Evolutionary conservation across 2,329 filamentous ascomycete species (phyloP).

Genomic region (Byssochlamys sp.): DNA sequence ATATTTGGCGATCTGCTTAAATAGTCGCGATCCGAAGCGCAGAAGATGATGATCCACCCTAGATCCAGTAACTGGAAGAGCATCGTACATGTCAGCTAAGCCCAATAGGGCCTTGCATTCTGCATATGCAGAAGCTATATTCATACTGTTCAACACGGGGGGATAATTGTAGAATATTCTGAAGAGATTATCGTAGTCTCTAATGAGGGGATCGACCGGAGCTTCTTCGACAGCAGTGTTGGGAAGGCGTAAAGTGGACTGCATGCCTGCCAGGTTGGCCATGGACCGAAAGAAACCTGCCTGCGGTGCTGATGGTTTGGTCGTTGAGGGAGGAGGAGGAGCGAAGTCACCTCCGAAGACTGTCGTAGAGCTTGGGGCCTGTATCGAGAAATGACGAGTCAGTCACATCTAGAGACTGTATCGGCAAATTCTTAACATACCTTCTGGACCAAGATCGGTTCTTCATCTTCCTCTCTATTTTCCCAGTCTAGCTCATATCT

Average conservation of each 20-base stretch:
- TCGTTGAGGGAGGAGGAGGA: conserved; percentile 46
- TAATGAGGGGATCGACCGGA: conserved; percentile 60
- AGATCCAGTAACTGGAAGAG: conserved; percentile 74
- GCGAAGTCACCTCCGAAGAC: conserved; percentile 47
- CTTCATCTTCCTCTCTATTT: conserved; percentile 57
- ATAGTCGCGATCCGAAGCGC: conserved; percentile 79
- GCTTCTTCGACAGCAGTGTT: conserved; percentile 48
- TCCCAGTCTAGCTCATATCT: conserved; percentile 78
- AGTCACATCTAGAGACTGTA: conserved; percentile 3
- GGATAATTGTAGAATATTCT: conserved; percentile 92
- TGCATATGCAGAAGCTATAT: conserved; percentile 84
- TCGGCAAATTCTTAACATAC: conserved; percentile 35
- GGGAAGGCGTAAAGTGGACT: conserved; percentile 44
- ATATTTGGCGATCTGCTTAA: conserved; percentile 95
- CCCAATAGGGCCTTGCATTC: conserved; percentile 84
- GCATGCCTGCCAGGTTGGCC: conserved; percentile 59
- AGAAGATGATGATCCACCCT: conserved; percentile 88
- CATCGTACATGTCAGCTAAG: conserved; percentile 90
- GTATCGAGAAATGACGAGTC: conserved; percentile 5
- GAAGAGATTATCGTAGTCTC: conserved; percentile 92
- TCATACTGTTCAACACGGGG: conserved; percentile 69
- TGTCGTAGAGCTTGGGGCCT: conserved; percentile 35
- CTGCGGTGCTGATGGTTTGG: conserved; percentile 52
- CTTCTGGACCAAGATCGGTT: conserved; percentile 81
- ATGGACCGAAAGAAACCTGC: conserved; percentile 78